Base-by-base conservation (phyloP, 2,329 filamentous ascomycete species). In the Hypoxylon sp. region DNA sequence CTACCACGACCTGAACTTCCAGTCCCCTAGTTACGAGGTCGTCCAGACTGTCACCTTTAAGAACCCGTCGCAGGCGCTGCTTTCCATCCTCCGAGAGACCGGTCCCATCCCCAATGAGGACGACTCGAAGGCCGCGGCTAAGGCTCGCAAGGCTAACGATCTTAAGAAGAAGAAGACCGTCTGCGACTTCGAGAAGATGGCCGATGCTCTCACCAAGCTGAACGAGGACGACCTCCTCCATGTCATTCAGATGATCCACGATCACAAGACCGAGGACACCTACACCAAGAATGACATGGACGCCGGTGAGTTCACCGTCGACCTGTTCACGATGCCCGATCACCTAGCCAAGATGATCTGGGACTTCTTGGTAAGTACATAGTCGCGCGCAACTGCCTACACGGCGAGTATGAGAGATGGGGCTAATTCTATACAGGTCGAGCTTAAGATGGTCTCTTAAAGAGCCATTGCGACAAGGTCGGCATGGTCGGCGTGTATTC, bases 231-330 rank as follows among this genome's bases (percentile, higher is more conserved):
- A 98, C 76, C 84, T 99, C 45, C 85, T 99, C 68, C 93, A 96
- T 74, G 93, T 98, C 23, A 97, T 99, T 67, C 95, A 98, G 83
- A 91, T 99, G 88, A 95, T 99, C 69, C 96, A 98, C 80, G 96
- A 99, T 82, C 93, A 98, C 83, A 98, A 98, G 85, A 90, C 89
- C 1, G 89, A 93, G 5, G 94, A 97, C 71, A 98, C 95, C 1
- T 98, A 97, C 82, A 97, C 95, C 53, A 94, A 97, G 83, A 98
- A 98, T 75, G 97, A 99, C 80, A 89, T 98, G 63, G 96, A 99
- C 76, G 94, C 94, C 77, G 96, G 96, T 76, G 96, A 99, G 82
- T 99, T 99, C 83, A 96, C 97, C 67, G 95, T 99, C 74, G 96
- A 99, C 77, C 87, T 99, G 64, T 98, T 97, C 83, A 98, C 96